These are phyloP conservation scores for Wickerhamiella kurtzmanii DNA, from an alignment of 805 yeast genomes.

Conservation along the genomic window DNA sequence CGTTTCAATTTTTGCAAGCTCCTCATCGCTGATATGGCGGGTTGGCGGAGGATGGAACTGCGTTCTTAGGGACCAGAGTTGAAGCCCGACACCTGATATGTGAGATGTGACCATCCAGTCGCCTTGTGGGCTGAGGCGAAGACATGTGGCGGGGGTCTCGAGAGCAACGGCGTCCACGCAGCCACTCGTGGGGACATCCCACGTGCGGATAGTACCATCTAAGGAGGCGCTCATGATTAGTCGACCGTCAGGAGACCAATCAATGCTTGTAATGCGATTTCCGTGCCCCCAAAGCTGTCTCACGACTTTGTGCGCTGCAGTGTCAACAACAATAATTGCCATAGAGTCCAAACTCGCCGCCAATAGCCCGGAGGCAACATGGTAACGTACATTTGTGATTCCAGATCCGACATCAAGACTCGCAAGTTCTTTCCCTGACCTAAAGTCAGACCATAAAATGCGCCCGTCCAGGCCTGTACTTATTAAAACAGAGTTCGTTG, in stretches of 20 bases:
- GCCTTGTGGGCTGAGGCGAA: constrained; percentile 74
- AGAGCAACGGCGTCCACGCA: constrained; percentile 85
- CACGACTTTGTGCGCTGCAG: constrained; percentile 65
- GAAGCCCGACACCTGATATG: constrained; percentile 77
- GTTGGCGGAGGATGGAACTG: constrained; percentile 62
- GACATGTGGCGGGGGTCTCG: constrained; percentile 63
- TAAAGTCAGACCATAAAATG: constrained; percentile 77
- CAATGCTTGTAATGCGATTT: constrained; percentile 74
- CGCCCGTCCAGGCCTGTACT: constrained; percentile 81
- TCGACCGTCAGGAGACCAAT: constrained; percentile 88
- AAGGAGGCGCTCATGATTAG: constrained; percentile 78
- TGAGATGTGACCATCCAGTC: constrained; percentile 88
- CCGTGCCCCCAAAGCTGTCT: constrained; percentile 84
- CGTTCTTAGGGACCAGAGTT: constrained; percentile 83
- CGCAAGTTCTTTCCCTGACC: constrained; percentile 52
- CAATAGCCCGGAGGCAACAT: constrained; percentile 66
- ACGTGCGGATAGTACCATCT: constrained; percentile 81
- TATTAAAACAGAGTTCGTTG: constrained; percentile 79
- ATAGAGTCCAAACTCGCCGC: constrained; percentile 82
- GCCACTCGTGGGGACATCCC: constrained; percentile 96
- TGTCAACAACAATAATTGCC: constrained; percentile 70
- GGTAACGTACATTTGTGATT: constrained; percentile 62
- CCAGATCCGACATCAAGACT: constrained; percentile 50
- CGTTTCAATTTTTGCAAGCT: constrained; percentile 25
- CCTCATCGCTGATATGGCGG: constrained; percentile 61